Evolutionary conservation across 805 yeast genomes (phyloP).

Genomic region (Schwanniomyces pseudopolymorphus): DNA sequence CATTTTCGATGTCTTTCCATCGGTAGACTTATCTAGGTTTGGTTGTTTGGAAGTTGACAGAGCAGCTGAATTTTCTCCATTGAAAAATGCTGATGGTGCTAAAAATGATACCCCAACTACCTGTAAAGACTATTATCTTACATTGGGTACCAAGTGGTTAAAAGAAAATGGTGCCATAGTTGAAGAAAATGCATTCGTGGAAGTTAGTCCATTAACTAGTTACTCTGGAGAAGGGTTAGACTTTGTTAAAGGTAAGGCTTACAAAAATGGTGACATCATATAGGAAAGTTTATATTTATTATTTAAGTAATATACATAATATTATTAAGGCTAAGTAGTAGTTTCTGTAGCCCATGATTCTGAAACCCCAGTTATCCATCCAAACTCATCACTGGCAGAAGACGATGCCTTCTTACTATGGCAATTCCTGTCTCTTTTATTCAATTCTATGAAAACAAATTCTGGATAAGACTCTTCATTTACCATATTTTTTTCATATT

Average conservation of each 20-base stretch:
- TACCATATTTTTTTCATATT: not conserved
- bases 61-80: conserved; percentile 83
- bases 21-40: conserved; percentile 65
- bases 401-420: not conserved
- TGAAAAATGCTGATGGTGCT: conserved; percentile 88
- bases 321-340: not conserved
- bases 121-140: conserved; percentile 63
- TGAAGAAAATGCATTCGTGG: conserved; percentile 52
- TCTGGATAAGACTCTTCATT: not conserved
- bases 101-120: conserved; percentile 82
- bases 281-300: conserved; percentile 5
- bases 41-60: conserved; percentile 93
- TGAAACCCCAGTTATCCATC: not conserved
- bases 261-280: conserved; percentile 31
- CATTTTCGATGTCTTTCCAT: conserved; percentile 92
- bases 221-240: conserved; percentile 75
- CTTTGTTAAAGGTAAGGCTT: conserved; percentile 47
- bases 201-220: conserved; percentile 73
- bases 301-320: not conserved
- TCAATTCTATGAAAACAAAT: not conserved
- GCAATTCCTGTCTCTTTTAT: conserved; percentile 3
- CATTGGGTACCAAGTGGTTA: conserved; percentile 75
- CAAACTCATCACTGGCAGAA: not conserved
- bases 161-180: conserved; percentile 65
- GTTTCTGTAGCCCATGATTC: conserved; percentile 5